Evolutionary conservation across 345 rosid genomes (phyloP).

Genomic region (Barbarea vulgaris): DNA sequence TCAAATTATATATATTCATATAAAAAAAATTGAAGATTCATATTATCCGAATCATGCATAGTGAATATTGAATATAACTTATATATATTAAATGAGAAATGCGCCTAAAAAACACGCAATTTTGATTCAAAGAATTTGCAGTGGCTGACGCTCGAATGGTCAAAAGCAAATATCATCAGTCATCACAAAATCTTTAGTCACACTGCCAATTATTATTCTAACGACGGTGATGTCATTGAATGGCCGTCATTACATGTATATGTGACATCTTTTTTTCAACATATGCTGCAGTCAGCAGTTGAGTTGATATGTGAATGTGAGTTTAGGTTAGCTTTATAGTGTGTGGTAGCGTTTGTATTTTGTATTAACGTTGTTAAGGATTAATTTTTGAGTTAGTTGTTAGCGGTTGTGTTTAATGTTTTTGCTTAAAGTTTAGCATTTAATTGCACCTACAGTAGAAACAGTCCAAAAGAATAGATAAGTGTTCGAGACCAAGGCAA

Average conservation of each 20-base stretch:
- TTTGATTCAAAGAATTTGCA: neutral
- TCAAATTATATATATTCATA: neutral
- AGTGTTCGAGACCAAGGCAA: neutral
- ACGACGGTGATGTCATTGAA: conserved; percentile 1
- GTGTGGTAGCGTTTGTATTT: neutral
- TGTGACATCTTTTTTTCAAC: neutral
- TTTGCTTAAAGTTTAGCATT: neutral
- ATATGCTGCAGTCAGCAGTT: neutral
- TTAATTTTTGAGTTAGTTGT: neutral
- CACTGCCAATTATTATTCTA: neutral
- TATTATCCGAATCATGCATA: neutral
- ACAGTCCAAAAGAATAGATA: neutral
- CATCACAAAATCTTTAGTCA: conserved; percentile 9
- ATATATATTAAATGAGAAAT: neutral
- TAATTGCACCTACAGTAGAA: neutral
- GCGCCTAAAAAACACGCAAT: neutral
- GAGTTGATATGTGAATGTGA: neutral
- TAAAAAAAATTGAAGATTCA: conserved; percentile 2
- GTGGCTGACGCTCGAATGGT: conserved; percentile 8
- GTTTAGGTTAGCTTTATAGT: neutral
- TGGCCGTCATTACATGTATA: conserved; percentile 1
- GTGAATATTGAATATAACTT: neutral
- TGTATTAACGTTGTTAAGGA: neutral
- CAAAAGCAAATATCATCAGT: conserved; percentile 25
- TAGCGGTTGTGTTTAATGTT: neutral